Evolutionary conservation across 441 rosid species (phyloP).

Genomic region (Raphanus hybrid): DNA sequence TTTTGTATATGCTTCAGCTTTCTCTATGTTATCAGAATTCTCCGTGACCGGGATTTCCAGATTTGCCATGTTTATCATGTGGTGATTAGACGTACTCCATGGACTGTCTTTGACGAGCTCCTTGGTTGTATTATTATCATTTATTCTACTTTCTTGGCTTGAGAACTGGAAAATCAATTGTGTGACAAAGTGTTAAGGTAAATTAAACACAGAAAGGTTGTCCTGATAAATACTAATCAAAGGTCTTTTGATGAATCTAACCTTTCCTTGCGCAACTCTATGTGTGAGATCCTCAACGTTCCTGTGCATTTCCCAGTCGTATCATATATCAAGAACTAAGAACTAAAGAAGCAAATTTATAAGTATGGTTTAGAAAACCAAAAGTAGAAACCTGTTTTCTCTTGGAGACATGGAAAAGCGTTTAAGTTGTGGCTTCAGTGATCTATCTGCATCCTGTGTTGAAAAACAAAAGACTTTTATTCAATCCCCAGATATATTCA

Average conservation of each 20-base stretch:
- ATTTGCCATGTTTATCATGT: slow-evolving; percentile 47
- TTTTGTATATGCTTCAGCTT: slow-evolving; percentile 81
- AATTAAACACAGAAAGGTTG: neutral
- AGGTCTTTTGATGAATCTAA: slow-evolving; percentile 39
- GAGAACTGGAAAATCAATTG: slow-evolving; percentile 47
- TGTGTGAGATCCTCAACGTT: slow-evolving; percentile 46
- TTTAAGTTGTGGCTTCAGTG: slow-evolving; percentile 59
- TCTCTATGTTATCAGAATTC: slow-evolving; percentile 61
- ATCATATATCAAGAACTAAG: slow-evolving; percentile 6
- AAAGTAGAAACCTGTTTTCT: slow-evolving; percentile 60
- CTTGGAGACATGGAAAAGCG: slow-evolving; percentile 66
- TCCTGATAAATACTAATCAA: slow-evolving; percentile 9
- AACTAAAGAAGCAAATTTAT: slow-evolving; percentile 17
- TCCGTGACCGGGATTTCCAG: slow-evolving; percentile 51
- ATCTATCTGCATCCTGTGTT: slow-evolving; percentile 53
- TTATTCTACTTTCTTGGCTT: slow-evolving; percentile 42
- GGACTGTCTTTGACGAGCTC: slow-evolving; percentile 39
- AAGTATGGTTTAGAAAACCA: neutral
- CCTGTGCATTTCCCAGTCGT: slow-evolving; percentile 47
- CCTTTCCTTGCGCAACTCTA: slow-evolving; percentile 54
- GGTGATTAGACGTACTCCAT: slow-evolving; percentile 43
- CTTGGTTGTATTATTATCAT: slow-evolving; percentile 29
- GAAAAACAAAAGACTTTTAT: neutral
- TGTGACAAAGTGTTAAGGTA: slow-evolving; percentile 30
- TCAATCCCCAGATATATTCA: neutral